These are phyloP conservation scores for Hypoxylon sp. DNA, from an alignment of 2,329 filamentous ascomycete species.

Conservation along the genomic window DNA sequence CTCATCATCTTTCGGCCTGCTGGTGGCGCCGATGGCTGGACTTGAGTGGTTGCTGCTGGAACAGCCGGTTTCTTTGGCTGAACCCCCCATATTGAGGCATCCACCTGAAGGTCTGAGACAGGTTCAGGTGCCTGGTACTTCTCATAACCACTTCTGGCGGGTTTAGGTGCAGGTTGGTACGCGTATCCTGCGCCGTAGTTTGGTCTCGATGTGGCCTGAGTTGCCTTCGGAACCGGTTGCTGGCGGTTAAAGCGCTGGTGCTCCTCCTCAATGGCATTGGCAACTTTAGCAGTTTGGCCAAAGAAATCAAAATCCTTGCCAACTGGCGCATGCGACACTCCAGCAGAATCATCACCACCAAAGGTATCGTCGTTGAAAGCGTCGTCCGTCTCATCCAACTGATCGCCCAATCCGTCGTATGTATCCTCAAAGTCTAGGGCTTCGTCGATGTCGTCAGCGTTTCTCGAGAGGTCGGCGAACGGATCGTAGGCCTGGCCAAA, in stretches of 20 bases:
- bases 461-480: slow-evolving; percentile 83
- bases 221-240: slow-evolving; percentile 69
- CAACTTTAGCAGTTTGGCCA: slow-evolving; percentile 88
- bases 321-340: slow-evolving; percentile 65
- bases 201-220: slow-evolving; percentile 55
- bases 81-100: slow-evolving; percentile 92
- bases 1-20: slow-evolving; percentile 87
- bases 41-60: slow-evolving; percentile 46
- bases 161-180: slow-evolving; percentile 65
- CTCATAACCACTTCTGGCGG: slow-evolving; percentile 87
- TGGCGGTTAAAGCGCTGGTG: slow-evolving; percentile 86
- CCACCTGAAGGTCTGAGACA: slow-evolving; percentile 90
- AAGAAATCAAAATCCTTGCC: slow-evolving; percentile 99
- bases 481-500: slow-evolving; percentile 89
- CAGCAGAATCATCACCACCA: slow-evolving; percentile 66
- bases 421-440: slow-evolving; percentile 92
- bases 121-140: slow-evolving; percentile 89
- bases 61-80: slow-evolving; percentile 70
- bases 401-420: slow-evolving; percentile 93
- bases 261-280: slow-evolving; percentile 90
- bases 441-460: slow-evolving; percentile 70
- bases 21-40: slow-evolving; percentile 50
- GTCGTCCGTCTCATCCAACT: slow-evolving; percentile 92
- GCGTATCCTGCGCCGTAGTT: slow-evolving; percentile 54
- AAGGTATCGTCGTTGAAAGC: slow-evolving; percentile 98